Evolutionary conservation across 257 asterid genomes (phyloP).

Genomic region (Dorcoceras hygrometricum): DNA sequence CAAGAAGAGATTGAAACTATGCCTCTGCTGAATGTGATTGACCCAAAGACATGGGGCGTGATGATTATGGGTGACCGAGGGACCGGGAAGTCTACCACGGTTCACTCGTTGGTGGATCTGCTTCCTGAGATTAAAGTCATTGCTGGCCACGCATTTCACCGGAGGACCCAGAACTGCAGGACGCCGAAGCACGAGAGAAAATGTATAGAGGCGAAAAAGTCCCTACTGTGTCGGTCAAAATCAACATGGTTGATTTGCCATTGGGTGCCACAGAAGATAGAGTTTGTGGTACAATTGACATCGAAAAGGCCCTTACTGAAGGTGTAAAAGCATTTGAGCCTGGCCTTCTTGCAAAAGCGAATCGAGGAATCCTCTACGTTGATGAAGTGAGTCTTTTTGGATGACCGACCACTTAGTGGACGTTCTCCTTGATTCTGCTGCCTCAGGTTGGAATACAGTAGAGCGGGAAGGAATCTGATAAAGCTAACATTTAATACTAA

Average conservation of each 20-base stretch:
- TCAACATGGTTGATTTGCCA: conserved; percentile 92
- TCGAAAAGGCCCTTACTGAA: conserved; percentile 89
- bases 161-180: conserved; percentile 75
- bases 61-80: conserved; percentile 98
- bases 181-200: conserved; percentile 66
- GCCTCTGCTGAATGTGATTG: conserved; percentile 80
- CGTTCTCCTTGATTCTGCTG: conserved; percentile 81
- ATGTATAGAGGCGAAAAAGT: conserved; percentile 51
- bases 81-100: conserved; percentile 90
- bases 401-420: conserved; percentile 94
- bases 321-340: conserved; percentile 97
- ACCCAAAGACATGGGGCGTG: conserved; percentile 92
- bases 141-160: conserved; percentile 86
- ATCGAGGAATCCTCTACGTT: conserved; percentile 82
- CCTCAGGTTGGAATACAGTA: conserved; percentile 91
- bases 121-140: conserved; percentile 83
- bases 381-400: conserved; percentile 90
- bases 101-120: conserved; percentile 71
- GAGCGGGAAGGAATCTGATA: conserved; percentile 94
- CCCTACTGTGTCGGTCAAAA: conserved; percentile 47
- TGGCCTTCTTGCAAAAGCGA: conserved; percentile 87
- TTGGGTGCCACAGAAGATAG: conserved; percentile 91
- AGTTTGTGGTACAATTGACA: conserved; percentile 91
- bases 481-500: too few species aligned
- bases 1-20: conserved; percentile 93